phyloP scores from a whole-genome alignment of 2,329 filamentous ascomycete species.

The Septoria linicola region DNA sequence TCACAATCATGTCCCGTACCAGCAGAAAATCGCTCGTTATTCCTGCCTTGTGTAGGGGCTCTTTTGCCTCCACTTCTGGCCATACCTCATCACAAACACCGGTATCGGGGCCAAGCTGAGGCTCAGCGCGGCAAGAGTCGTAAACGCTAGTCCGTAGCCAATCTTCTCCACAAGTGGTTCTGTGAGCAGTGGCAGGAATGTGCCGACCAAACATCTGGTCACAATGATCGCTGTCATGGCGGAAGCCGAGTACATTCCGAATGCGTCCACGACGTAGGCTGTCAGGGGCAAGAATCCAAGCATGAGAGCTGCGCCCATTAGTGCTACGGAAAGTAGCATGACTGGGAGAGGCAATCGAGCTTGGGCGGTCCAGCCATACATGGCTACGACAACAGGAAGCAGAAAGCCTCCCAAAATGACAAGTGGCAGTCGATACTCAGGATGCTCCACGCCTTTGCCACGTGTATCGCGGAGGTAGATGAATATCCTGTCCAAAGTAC shows the following conservation, averaged over 20 bases:
- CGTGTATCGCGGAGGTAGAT: constrained; percentile 31
- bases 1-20: constrained; percentile 8
- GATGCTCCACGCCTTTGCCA: constrained; percentile 37
- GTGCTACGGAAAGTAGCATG: constrained; percentile 54
- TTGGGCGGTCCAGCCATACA: constrained; percentile 59
- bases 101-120: constrained; percentile 32
- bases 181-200: constrained; percentile 48
- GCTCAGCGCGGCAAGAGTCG: constrained; percentile 27
- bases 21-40: constrained; percentile 12
- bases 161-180: constrained; percentile 42
- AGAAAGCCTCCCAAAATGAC: constrained; percentile 55
- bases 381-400: constrained; percentile 54
- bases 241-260: constrained; percentile 47
- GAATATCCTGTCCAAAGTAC: constrained; percentile 41
- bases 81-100: constrained; percentile 31
- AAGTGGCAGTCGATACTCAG: constrained; percentile 64
- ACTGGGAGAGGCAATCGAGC: constrained; percentile 53
- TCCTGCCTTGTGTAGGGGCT: constrained; percentile 30
- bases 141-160: constrained; percentile 45
- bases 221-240: constrained; percentile 48
- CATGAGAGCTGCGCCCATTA: constrained; percentile 52
- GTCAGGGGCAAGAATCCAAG: constrained; percentile 46
- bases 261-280: constrained; percentile 49
- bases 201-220: constrained; percentile 46
- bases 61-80: constrained; percentile 29